Percentiles rank a stretch among this genome's conserved stretches.
Evolutionary conservation across 2,329 filamentous ascomycete genomes (phyloP).

Genomic region (Ilyonectria destructans): DNA sequence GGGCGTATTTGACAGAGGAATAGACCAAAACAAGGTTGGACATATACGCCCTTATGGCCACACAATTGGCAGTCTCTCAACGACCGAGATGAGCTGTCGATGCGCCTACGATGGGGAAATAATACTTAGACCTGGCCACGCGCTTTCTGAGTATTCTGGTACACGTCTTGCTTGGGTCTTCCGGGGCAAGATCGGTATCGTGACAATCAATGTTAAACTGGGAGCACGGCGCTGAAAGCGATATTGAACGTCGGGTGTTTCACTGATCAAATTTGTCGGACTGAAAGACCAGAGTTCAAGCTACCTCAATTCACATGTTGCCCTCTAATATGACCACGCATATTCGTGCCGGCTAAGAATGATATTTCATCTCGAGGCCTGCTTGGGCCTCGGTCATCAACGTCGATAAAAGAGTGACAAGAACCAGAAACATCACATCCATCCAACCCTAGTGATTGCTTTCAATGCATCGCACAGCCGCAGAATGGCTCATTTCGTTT

Average conservation of each 20-base stretch:
- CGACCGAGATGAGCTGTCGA: not conserved
- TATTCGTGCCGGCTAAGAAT: not conserved
- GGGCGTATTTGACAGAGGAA: slow-evolving; percentile 15
- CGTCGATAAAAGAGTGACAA: slow-evolving; percentile 10
- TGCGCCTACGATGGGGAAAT: not conserved
- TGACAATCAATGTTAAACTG: slow-evolving; percentile 20
- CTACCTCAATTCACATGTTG: not conserved
- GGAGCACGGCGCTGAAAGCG: not conserved
- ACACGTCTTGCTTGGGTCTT: slow-evolving; percentile 11
- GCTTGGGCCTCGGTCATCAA: not conserved
- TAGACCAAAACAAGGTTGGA: slow-evolving; percentile 20
- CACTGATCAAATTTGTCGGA: not conserved
- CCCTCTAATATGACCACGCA: not conserved
- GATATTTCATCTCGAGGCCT: slow-evolving; percentile 3
- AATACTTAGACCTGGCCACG: slow-evolving; percentile 6
- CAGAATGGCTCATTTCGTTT: not conserved
- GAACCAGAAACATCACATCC: not conserved
- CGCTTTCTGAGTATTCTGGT: slow-evolving; percentile 8
- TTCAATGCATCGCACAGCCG: not conserved
- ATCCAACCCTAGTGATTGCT: not conserved
- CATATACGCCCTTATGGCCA: not conserved
- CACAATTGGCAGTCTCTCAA: slow-evolving; percentile 4
- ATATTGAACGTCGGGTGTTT: not conserved
- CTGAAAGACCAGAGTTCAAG: not conserved
- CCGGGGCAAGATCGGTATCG: slow-evolving; percentile 8